Base-by-base conservation (phyloP, 306 rosid genomes). In the Lathyrus oleraceus region DNA sequence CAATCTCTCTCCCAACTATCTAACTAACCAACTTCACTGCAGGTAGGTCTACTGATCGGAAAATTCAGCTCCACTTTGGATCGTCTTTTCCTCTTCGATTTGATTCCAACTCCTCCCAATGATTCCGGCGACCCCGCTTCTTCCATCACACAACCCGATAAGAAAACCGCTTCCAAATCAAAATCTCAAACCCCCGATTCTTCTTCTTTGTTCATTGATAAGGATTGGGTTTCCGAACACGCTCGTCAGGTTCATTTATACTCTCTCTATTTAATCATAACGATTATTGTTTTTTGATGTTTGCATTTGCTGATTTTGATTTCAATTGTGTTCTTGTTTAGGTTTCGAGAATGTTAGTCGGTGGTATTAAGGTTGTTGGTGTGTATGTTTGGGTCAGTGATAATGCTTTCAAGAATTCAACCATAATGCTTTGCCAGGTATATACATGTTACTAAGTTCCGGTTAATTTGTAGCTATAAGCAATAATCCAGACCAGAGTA, bases 201-300 rank as follows among this genome's bases (percentile, higher is more conserved):
- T 44, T 84, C 88, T 2, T 88, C 90, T 5, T 11, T 94, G 43
- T 75, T 71, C 51, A 84, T 91, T 14, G 97, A 94, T 73, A 79
- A 71, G 73, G 97, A 83, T 59, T 88, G 99, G 97, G 89, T 94
- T 42, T 87, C 91, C 30, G 99, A 94, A 82, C 97, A 94, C 56
- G 97, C 97, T 11, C 96, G 95, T 6, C 96, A 90, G 86, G 68
- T 62, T 62, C 30, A 5, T 36, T 60, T 60, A 0, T 8, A 1
- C 27, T 9, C 7, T n/a, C 27, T 9, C 7, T n/a, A 6, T 59
- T 59, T 0, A 2, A 7, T 35, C 4, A 5, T 35, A 16, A 61
- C 7, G 8, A 5, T 35, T 17, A 4, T 9, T 61, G 3, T 17
- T 19, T 54, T 3, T 12, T 61, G 1, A 10, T 5, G 10, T 61